Conservation (phyloP, 139 green algal species). For the Volvox reticuliferus region DNA sequence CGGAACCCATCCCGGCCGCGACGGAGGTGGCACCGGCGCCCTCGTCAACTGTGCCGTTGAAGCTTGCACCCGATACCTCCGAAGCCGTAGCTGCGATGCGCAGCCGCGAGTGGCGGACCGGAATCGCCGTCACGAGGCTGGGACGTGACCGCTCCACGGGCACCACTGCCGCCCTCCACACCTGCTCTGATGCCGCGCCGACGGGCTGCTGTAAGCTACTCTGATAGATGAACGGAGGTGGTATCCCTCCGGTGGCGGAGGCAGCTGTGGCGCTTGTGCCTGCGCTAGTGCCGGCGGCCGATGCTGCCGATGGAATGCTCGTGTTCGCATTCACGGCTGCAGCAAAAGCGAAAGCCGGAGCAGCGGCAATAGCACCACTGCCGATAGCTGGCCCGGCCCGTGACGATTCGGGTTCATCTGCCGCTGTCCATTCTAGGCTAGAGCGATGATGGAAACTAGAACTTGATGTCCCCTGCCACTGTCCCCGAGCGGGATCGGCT, state of each 20-base stretch:
- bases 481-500: neutral
- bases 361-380: neutral
- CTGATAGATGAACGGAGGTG: neutral
- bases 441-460: neutral
- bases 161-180: neutral
- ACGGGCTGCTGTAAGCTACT: neutral
- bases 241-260: neutral
- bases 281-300: neutral
- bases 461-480: neutral
- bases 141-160: neutral
- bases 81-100: neutral
- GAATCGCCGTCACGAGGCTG: neutral
- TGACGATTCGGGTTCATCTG: neutral
- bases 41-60: neutral
- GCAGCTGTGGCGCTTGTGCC: neutral
- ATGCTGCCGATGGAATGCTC: neutral
- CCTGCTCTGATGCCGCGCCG: neutral
- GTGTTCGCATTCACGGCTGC: neutral
- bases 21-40: neutral
- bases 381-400: neutral
- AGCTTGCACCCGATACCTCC: neutral
- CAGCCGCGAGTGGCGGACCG: conserved; percentile 13
- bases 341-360: neutral
- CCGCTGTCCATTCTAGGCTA: neutral
- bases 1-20: neutral